Conservation (phyloP, 768 basidiomycete genomes). For the Panaeolus cyanescens region DNA sequence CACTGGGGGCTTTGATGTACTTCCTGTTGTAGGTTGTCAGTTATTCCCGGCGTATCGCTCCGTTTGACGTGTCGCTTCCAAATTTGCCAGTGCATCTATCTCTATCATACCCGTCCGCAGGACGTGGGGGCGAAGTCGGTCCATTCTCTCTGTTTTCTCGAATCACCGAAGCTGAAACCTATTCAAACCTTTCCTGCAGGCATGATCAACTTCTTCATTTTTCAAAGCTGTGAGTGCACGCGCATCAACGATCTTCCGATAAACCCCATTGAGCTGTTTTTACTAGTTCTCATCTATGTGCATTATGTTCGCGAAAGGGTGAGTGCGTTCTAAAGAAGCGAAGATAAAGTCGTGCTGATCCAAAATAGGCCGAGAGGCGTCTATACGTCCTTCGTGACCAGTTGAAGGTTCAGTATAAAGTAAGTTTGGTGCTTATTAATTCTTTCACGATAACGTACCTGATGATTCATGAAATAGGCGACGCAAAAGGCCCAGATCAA, state of each 20-base stretch:
- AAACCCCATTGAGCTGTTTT: conserved; percentile 18
- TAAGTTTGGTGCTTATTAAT: conserved; percentile 19
- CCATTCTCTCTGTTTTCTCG: not conserved
- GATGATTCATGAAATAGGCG: conserved; percentile 35
- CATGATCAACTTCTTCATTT: conserved; percentile 74
- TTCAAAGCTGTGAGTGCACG: conserved; percentile 60
- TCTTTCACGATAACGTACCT: not conserved
- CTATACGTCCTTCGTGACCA: conserved; percentile 72
- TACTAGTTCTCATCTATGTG: conserved; percentile 72
- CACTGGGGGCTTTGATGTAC: conserved; percentile 56
- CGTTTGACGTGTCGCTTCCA: not conserved
- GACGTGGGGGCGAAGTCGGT: conserved; percentile 38
- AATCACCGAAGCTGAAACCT: not conserved
- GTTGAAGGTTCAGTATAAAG: conserved; percentile 72
- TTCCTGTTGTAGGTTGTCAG: conserved; percentile 45
- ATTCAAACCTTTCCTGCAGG: conserved; percentile 33
- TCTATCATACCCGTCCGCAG: conserved; percentile 38
- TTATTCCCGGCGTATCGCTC: not conserved
- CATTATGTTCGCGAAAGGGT: conserved; percentile 68
- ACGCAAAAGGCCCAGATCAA: conserved; percentile 78
- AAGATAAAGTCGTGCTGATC: not conserved
- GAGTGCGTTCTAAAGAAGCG: conserved; percentile 16
- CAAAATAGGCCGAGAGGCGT: conserved; percentile 59
- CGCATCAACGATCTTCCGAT: not conserved
- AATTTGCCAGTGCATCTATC: conserved; percentile 32